A percentile compares a stretch with the other conserved stretches of the same genome.
Conservation (phyloP, 169 alveolate genomes). For the Eimeria necatrix region DNA sequence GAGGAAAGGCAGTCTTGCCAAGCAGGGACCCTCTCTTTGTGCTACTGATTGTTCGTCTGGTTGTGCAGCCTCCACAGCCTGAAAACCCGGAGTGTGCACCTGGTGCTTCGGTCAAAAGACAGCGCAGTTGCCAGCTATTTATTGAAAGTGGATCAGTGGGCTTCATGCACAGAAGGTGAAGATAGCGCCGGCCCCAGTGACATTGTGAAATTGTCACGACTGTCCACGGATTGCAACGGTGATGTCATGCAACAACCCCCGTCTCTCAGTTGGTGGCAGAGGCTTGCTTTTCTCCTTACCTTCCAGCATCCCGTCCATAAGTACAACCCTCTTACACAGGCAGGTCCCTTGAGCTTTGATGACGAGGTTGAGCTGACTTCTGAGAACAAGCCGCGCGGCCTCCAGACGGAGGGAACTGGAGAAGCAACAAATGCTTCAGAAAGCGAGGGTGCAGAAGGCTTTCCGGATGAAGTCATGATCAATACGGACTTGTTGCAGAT, state of each 20-base stretch:
- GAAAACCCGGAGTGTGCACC: constrained; percentile 19
- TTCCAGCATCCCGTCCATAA: not conserved
- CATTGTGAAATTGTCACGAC: not conserved
- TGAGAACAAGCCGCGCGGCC: not conserved
- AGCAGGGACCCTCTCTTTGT: not conserved
- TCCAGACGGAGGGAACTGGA: not conserved
- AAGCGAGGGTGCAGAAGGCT: not conserved
- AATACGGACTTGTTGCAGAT: constrained; percentile 67
- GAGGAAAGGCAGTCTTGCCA: not conserved
- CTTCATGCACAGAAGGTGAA: not conserved
- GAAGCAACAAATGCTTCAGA: not conserved
- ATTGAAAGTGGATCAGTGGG: not conserved
- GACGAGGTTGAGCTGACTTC: constrained; percentile 21
- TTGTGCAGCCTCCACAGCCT: constrained; percentile 69
- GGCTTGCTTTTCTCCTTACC: not conserved
- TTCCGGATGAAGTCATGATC: constrained; percentile 12
- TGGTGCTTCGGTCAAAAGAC: constrained; percentile 56
- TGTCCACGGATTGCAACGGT: not conserved
- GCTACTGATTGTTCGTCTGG: not conserved
- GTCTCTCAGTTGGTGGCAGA: constrained; percentile 53
- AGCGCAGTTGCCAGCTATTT: not conserved
- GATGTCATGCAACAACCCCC: not conserved
- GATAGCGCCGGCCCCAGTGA: not conserved
- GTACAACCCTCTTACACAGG: constrained; percentile 62
- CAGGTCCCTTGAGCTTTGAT: not conserved